phyloP scores from a whole-genome alignment of 352 stramenopile genomes.

The Globisporangium nagaii region DNA sequence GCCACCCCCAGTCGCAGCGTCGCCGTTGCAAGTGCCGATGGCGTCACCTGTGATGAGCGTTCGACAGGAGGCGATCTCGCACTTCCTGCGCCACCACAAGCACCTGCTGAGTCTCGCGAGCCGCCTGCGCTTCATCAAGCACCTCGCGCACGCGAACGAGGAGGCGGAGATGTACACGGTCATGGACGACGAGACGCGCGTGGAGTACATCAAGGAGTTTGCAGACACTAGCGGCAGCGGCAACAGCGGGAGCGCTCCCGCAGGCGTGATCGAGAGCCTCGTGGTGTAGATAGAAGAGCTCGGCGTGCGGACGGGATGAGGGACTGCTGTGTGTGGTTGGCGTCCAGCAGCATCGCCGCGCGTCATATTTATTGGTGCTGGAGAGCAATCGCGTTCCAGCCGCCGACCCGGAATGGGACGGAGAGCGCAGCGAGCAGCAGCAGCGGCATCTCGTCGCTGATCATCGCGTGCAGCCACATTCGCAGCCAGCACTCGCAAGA shows the following conservation, averaged over 20 bases:
- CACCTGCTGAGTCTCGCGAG: slow-evolving; percentile 20
- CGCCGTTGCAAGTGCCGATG: neutral
- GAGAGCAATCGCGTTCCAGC: no score
- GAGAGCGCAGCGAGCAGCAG: no score
- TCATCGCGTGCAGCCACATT: no score
- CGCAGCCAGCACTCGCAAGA: no score
- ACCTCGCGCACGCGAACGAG: slow-evolving; percentile 24
- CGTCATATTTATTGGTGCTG: no score
- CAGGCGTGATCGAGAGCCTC: neutral
- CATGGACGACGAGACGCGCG: slow-evolving; percentile 38
- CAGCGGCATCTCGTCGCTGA: no score
- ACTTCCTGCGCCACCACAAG: slow-evolving; percentile 41
- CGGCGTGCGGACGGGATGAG: no score
- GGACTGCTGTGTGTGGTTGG: no score
- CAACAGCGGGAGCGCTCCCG: no score
- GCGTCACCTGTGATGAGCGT: slow-evolving; percentile 10
- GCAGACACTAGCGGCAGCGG: neutral
- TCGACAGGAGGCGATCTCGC: slow-evolving; percentile 28
- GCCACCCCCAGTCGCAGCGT: neutral
- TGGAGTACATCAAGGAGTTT: slow-evolving; percentile 50
- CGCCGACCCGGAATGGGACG: no score
- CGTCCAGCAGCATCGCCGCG: no score
- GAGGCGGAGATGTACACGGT: slow-evolving; percentile 42
- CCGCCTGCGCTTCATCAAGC: slow-evolving; percentile 33
- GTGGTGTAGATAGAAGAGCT: no score